Percentiles rank a stretch among this genome's conserved stretches.
These are phyloP conservation scores for Claviceps monticola DNA, from an alignment of 2,329 filamentous ascomycete species.

Conservation along the genomic window DNA sequence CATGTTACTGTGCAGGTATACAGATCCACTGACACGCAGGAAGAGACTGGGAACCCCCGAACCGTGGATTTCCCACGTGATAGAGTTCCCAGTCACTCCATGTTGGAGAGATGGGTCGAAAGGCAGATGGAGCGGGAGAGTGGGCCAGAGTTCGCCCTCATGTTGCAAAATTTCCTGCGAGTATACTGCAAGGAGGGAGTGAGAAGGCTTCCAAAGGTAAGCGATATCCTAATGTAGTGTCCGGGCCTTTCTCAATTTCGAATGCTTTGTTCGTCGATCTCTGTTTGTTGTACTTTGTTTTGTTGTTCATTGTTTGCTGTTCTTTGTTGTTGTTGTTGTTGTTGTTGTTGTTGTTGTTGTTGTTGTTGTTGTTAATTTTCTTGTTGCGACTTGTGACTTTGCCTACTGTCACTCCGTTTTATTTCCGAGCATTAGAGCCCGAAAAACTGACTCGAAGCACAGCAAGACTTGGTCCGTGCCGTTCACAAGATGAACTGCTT, in stretches of 20 bases:
- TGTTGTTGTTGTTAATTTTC: neutral
- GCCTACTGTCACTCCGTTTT: neutral
- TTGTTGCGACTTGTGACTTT: neutral
- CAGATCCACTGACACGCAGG: slow-evolving; percentile 16
- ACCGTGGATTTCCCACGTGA: slow-evolving; percentile 25
- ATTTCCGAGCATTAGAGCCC: too few relatives aligned
- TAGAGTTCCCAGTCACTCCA: slow-evolving; percentile 20
- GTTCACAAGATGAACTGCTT: slow-evolving; percentile 35
- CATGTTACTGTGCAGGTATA: slow-evolving; percentile 26
- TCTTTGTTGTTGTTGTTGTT: neutral
- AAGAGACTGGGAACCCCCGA: slow-evolving; percentile 16
- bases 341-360: neutral
- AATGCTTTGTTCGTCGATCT: too few relatives aligned
- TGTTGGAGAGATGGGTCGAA: slow-evolving; percentile 25
- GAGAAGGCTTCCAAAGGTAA: slow-evolving; percentile 25
- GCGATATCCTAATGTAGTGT: neutral
- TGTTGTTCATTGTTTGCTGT: neutral
- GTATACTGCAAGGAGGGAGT: slow-evolving; percentile 21
- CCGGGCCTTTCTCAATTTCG: too few relatives aligned
- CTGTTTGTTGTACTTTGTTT: neutral
- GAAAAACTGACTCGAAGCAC: slow-evolving; percentile 9
- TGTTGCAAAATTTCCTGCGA: slow-evolving; percentile 24
- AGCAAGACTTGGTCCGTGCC: slow-evolving; percentile 28
- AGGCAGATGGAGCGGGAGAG: slow-evolving; percentile 22
- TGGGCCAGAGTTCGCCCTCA: slow-evolving; percentile 17